A percentile compares a stretch with the other conserved stretches of the same genome.
Evolutionary conservation across 495 filamentous ascomycete species (phyloP).

Genomic region (Apodospora peruviana): DNA sequence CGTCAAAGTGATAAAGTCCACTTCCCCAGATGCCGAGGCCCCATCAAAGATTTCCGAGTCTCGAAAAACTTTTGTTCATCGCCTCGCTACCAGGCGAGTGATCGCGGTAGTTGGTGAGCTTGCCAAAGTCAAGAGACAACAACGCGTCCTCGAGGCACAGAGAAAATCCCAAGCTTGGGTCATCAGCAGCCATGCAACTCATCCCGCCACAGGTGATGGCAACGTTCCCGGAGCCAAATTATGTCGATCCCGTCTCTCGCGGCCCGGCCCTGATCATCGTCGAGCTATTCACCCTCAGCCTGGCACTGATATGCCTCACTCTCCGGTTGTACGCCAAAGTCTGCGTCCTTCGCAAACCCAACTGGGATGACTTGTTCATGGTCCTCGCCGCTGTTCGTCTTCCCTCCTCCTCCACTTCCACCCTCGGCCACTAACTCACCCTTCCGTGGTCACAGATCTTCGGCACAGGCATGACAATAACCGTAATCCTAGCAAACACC

Average conservation of each 20-base stretch:
- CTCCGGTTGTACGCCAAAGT: slow-evolving; percentile 18
- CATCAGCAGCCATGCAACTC: too few species aligned
- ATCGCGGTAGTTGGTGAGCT: too few species aligned
- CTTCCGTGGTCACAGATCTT: too few species aligned
- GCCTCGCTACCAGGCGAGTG: too few species aligned
- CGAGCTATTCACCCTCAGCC: slow-evolving; percentile 14
- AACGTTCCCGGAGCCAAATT: slow-evolving; percentile 53
- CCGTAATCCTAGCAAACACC: slow-evolving; percentile 16
- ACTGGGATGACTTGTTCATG: slow-evolving; percentile 26
- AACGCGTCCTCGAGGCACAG: too few species aligned
- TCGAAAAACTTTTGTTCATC: too few species aligned
- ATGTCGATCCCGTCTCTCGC: slow-evolving; percentile 45
- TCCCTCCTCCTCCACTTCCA: not conserved
- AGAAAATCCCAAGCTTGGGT: too few species aligned
- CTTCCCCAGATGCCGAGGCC: too few species aligned
- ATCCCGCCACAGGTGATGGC: slow-evolving; percentile 24
- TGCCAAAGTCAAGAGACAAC: too few species aligned
- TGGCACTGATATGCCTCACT: slow-evolving; percentile 13
- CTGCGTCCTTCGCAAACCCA: slow-evolving; percentile 7
- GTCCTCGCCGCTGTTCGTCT: slow-evolving; percentile 15
- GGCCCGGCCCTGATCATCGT: slow-evolving; percentile 29
- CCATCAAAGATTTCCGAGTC: too few species aligned
- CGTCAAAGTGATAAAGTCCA: too few species aligned
- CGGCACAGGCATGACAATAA: slow-evolving; percentile 14
- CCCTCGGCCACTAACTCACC: too few species aligned